A percentile compares a stretch with the other conserved stretches of the same genome.
Conservation (phyloP, 202 grass and related monocot genomes). For the Hordeum pubiflorum region DNA sequence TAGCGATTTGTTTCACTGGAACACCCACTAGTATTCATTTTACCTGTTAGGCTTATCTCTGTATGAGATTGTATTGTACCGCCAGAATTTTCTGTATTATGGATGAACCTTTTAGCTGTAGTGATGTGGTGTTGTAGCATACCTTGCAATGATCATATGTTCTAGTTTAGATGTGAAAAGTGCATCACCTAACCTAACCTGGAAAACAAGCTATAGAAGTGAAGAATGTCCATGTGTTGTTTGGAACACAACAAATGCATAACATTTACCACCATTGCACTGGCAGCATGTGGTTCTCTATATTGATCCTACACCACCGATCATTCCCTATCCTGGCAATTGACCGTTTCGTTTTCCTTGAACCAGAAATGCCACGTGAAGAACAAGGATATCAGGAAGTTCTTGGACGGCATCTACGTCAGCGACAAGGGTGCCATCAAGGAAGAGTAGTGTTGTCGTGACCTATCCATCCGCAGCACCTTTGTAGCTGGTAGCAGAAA, state of each 20-base stretch:
- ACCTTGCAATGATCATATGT: not conserved
- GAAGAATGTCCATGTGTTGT: not conserved
- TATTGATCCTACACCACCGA: no score
- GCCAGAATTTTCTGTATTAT: no score
- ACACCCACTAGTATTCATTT: not conserved
- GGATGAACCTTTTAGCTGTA: not conserved
- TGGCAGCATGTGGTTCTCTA: not conserved
- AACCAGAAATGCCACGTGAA: not conserved
- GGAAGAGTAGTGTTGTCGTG: not conserved
- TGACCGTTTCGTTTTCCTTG: not conserved
- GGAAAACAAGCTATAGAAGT: no score
- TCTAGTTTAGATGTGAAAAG: no score
- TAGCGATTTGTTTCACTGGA: not conserved
- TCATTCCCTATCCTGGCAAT: not conserved
- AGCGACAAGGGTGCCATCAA: constrained; percentile 6
- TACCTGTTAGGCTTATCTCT: not conserved
- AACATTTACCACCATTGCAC: not conserved
- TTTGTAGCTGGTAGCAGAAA: no score
- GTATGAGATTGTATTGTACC: not conserved
- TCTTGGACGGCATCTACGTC: not conserved
- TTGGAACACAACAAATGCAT: not conserved
- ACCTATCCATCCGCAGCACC: no score
- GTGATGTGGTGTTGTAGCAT: no score
- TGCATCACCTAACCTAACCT: no score
- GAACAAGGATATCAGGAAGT: constrained; percentile 1